These are phyloP conservation scores for Moesziomyces parantarcticus DNA, from an alignment of 1,284 basidiomycete species.

Conservation along the genomic window DNA sequence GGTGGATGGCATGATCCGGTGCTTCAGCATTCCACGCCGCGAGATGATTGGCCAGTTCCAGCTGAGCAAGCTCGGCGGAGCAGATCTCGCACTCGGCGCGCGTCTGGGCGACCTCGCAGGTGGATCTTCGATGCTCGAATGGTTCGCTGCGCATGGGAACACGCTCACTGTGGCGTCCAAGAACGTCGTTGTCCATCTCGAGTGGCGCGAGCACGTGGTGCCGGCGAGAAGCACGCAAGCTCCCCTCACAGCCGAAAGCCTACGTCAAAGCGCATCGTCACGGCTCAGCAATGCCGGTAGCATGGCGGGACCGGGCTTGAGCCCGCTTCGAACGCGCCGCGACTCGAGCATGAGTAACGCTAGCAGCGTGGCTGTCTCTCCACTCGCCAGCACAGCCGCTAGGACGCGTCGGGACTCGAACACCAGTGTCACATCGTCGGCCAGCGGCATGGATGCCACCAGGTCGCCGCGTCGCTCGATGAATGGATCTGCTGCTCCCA, in stretches of 20 bases:
- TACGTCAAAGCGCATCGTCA: constrained; percentile 35
- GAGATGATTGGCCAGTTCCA: constrained; percentile 93
- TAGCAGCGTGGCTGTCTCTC: constrained; percentile 16
- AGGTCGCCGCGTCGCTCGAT: constrained; percentile 29
- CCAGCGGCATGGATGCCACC: constrained; percentile 20
- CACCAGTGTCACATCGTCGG: constrained; percentile 37
- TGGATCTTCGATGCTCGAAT: constrained; percentile 53
- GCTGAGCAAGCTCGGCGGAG: constrained; percentile 79
- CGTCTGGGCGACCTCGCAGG: constrained; percentile 46
- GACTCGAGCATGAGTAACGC: constrained; percentile 50
- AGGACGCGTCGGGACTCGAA: constrained; percentile 43
- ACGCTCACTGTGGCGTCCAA: constrained; percentile 92
- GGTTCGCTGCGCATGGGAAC: constrained; percentile 89
- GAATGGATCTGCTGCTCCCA: constrained; percentile 4
- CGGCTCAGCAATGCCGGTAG: constrained; percentile 24
- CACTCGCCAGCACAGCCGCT: constrained; percentile 3
- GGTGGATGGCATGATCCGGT: constrained; percentile 88
- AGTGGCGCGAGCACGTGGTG: constrained; percentile 80
- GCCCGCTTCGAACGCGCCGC: constrained; percentile 40
- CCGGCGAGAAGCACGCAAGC: constrained; percentile 23
- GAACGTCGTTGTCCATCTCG: constrained; percentile 83
- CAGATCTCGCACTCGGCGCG: constrained; percentile 23
- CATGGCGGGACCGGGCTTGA: constrained; percentile 10
- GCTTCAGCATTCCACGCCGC: constrained; percentile 84
- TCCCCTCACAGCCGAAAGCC: constrained; percentile 22